Evolutionary conservation across 768 basidiomycete genomes (phyloP), one percentile per base, ranked within the genome.

Genomic region (Leccinum subgranulosum): DNA sequence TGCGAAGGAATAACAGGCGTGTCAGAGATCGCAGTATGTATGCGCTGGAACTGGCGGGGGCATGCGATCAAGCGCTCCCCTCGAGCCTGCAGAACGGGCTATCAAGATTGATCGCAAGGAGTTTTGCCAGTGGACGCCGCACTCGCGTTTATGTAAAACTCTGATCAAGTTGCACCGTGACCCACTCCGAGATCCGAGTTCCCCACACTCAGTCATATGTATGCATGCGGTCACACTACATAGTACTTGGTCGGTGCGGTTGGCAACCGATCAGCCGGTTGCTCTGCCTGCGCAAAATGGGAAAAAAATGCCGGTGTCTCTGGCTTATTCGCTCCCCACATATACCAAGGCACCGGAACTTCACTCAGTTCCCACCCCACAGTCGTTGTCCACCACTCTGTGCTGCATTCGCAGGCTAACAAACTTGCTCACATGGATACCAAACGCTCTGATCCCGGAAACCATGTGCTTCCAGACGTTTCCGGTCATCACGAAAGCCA

Each of bases 391-490:
- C 14, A 45, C 34, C 53, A 9, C 9, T 11, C 5, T 25, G 2
- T 23, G 28, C 11, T 48, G 43, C 49, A 21, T 55, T 47, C 23
- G 7, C 33, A 53, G 31, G 19, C 36, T 36, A 5, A 36, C 58
- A 17, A 41, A 19, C 7, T 3, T 48, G 28, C 34, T 33, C 31
- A 27, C 25, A 69, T 70, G 67, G 49, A 57, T 52, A 15, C 58
- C 43, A 70, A 68, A 29, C 57, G 11, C 25, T 48, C 45, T 7
- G 63, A 61, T 48, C 47, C 58, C 12, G 51, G 27, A 10, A 17
- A 49, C n/a, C 23, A 17, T 15, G 54, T 52, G 6, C 53, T 61
- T 31, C 29, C 53, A 39, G 59, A 66, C 23, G 15, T 11, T 23
- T 33, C 53, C 8, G n/a, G 21, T 36, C 25, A 29, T 54, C 45